A percentile compares a stretch with the other conserved stretches of the same genome.
phyloP scores from a whole-genome alignment of 2,329 filamentous ascomycete genomes.

The Chrysoporthe puriensis region DNA sequence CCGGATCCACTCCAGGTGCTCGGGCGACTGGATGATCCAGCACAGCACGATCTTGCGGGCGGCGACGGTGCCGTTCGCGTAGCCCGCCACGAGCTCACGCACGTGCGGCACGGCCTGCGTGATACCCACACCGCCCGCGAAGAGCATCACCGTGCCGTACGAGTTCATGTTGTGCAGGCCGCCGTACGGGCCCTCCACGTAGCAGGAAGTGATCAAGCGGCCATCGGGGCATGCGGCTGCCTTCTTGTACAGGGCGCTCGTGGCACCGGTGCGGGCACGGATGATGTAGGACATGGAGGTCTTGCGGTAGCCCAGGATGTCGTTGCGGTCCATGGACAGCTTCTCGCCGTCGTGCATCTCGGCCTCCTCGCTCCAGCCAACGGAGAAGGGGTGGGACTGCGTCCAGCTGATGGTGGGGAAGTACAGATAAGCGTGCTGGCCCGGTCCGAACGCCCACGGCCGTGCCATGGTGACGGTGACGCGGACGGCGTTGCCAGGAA shows the following conservation, averaged over 20 bases:
- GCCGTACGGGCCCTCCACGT: slow-evolving; percentile 78
- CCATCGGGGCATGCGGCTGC: slow-evolving; percentile 65
- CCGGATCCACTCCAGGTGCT: slow-evolving; percentile 82
- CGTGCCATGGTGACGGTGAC: slow-evolving; percentile 75
- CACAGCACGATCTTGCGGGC: slow-evolving; percentile 74
- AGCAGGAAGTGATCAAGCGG: slow-evolving; percentile 64
- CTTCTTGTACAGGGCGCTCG: slow-evolving; percentile 68
- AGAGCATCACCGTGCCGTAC: slow-evolving; percentile 78
- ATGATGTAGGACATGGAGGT: slow-evolving; percentile 73
- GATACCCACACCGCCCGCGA: slow-evolving; percentile 80
- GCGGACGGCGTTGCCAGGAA: slow-evolving; percentile 75
- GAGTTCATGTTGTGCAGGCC: slow-evolving; percentile 72
- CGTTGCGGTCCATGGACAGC: slow-evolving; percentile 62
- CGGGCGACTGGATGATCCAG: slow-evolving; percentile 79
- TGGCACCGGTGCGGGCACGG: slow-evolving; percentile 75
- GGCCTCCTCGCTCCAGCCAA: slow-evolving; percentile 75
- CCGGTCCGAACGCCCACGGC: slow-evolving; percentile 75
- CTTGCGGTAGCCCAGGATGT: slow-evolving; percentile 63
- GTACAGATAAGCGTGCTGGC: slow-evolving; percentile 81
- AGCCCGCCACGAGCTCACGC: slow-evolving; percentile 71
- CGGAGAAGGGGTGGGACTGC: slow-evolving; percentile 80
- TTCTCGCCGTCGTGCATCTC: slow-evolving; percentile 55
- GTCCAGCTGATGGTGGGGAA: slow-evolving; percentile 72
- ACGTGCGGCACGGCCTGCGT: slow-evolving; percentile 79
- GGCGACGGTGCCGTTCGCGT: slow-evolving; percentile 69